Evolutionary conservation across 1,284 basidiomycete genomes (phyloP), one percentile per base, ranked within the genome.

Genomic region (Cryptococcus sp.): DNA sequence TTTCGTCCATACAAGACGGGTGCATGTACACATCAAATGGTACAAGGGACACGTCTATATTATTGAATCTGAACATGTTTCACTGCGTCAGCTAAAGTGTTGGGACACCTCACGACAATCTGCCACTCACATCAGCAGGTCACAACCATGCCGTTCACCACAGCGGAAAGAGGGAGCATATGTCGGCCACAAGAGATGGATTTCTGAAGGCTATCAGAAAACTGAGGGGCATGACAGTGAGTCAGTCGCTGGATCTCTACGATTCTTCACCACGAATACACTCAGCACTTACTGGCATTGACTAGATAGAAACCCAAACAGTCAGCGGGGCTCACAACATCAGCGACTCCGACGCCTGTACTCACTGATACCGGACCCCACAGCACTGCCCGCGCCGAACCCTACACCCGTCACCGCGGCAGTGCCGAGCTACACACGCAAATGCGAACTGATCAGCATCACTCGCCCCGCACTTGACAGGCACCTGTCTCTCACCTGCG

Each of bases 331-430:
- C 9, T 33, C 28, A 5, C 28, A 33, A 33, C 28, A 33, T 33
- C 28, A 33, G 5, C 28, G 9, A 4, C 28, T 9, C 4, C 28
- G 4, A 33, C 28, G 4, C 9, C 28, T 50, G 37, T 33, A 50
- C 18, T 50, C 39, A 18, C 37, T 50, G n/a, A 50, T 50, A 18
- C 48, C 57, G 11, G 49, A 52, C 8, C 67, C 68, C 18, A 71
- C 51, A 8, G 68, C 59, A 23, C 59, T 45, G 8, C 68, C 71
- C 28, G 62, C 60, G 7, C 71, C 71, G 42, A 71, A 73, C 4
- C 71, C 71, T 2, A 62, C 57, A 43, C 71, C 71, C 39, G 55
- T 63, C n/a, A 68, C 69, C 11, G 68, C 67, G 0, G 68, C 61
- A 47, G 64, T 63, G 9, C 68, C 69, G 44, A 69, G 65, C 69